A percentile compares a stretch with the other conserved stretches of the same genome.
These are phyloP conservation scores for Globisporangium megalacanthum DNA, from an alignment of 352 stramenopile species.

Conservation along the genomic window DNA sequence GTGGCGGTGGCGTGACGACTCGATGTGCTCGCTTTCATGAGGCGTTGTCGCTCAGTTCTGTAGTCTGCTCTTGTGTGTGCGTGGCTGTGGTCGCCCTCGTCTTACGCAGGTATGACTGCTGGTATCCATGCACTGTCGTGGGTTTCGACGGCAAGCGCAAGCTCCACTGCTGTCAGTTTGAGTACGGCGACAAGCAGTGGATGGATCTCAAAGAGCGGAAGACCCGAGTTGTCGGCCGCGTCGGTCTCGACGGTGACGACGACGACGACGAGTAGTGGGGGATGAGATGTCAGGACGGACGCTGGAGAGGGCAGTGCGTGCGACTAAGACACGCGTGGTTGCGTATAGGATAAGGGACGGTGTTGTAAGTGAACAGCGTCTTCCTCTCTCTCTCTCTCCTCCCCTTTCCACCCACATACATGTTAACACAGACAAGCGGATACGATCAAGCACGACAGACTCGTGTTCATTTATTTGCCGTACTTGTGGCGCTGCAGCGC, in stretches of 20 bases:
- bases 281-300: constrained; percentile 4
- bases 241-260: constrained; percentile 3
- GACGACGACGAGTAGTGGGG: background rate
- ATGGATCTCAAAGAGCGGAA: constrained; percentile 50
- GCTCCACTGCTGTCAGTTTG: constrained; percentile 77
- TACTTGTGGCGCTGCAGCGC: constrained; percentile 85
- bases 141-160: constrained; percentile 63
- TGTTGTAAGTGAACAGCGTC: too few relatives aligned
- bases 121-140: constrained; percentile 75
- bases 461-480: constrained; percentile 67
- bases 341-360: too few relatives aligned
- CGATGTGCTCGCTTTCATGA: background rate
- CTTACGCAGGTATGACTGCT: constrained; percentile 59
- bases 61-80: background rate
- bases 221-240: constrained; percentile 36
- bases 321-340: too few relatives aligned
- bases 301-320: too few relatives aligned
- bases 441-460: constrained; percentile 1
- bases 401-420: background rate
- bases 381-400: too few relatives aligned
- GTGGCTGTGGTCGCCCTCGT: background rate
- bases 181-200: constrained; percentile 83
- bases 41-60: background rate
- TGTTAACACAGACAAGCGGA: background rate
- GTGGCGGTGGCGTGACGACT: too few relatives aligned